These are phyloP conservation scores for Kregervanrija delftensis DNA, from an alignment of 805 yeast genomes.

Conservation along the genomic window DNA sequence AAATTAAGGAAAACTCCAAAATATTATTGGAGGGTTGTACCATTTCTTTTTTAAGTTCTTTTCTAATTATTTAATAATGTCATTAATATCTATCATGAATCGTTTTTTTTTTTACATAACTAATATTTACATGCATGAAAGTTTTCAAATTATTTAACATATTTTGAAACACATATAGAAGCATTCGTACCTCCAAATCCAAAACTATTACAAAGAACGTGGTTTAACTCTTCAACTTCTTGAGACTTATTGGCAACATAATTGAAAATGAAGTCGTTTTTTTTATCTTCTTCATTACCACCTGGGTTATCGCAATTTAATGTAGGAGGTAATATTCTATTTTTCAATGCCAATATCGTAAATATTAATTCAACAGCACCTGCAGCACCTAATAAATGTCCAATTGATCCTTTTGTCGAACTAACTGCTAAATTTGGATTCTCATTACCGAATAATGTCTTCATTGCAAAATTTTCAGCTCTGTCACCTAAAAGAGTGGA, in stretches of 20 bases:
- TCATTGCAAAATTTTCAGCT: slow-evolving; percentile 78
- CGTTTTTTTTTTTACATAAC: slow-evolving; percentile 31
- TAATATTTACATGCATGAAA: slow-evolving; percentile 1
- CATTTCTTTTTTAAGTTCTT: slow-evolving; percentile 19
- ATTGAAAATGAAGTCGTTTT: slow-evolving; percentile 40
- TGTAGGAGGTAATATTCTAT: slow-evolving; percentile 69
- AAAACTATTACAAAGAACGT: slow-evolving; percentile 82
- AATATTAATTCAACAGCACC: slow-evolving; percentile 90
- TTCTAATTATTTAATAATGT: not conserved
- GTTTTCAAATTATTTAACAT: not conserved
- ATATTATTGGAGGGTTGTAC: slow-evolving; percentile 21
- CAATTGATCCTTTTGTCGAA: slow-evolving; percentile 87
- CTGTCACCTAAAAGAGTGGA: slow-evolving; percentile 84
- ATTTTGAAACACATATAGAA: slow-evolving; percentile 48
- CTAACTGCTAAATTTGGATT: slow-evolving; percentile 46
- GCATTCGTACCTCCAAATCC: slow-evolving; percentile 98
- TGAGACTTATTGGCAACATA: slow-evolving; percentile 48
- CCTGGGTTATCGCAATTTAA: slow-evolving; percentile 57
- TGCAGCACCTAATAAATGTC: slow-evolving; percentile 93
- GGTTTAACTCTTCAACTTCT: slow-evolving; percentile 30
- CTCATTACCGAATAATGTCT: slow-evolving; percentile 37
- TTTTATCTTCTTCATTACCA: slow-evolving; percentile 36
- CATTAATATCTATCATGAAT: too few relatives aligned
- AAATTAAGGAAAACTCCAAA: slow-evolving; percentile 9
- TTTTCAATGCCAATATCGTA: slow-evolving; percentile 57